phyloP scores from a whole-genome alignment of 2,329 filamentous ascomycete genomes.

The Arthrobotrys pseudoclavata region DNA sequence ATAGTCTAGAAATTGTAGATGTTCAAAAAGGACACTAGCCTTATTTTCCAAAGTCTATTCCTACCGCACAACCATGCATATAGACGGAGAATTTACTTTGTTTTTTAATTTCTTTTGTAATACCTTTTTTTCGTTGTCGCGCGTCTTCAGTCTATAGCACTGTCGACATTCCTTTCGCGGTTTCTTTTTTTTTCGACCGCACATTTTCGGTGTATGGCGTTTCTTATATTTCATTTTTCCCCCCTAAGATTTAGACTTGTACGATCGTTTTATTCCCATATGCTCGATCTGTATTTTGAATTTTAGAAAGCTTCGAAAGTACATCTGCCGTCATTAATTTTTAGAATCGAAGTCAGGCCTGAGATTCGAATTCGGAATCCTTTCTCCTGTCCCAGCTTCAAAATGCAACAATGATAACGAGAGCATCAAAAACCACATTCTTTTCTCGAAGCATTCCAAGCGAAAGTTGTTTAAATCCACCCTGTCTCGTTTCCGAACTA shows the following conservation, averaged over 20 bases:
- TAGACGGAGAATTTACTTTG: not conserved
- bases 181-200: not conserved
- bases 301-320: constrained; percentile 7
- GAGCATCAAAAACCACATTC: not conserved
- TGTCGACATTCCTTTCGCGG: not conserved
- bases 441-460: constrained; percentile 8
- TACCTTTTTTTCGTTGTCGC: not conserved
- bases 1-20: not conserved
- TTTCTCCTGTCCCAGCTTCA: not conserved
- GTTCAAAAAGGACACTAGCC: not conserved
- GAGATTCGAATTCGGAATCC: not conserved
- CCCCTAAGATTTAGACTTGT: not conserved
- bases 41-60: not conserved
- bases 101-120: constrained; percentile 27
- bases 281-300: not conserved
- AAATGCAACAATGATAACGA: constrained; percentile 14
- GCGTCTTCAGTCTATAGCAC: not conserved
- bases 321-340: not conserved
- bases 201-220: constrained; percentile 17
- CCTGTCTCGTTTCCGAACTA: constrained; percentile 17
- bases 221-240: constrained; percentile 3
- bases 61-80: not conserved
- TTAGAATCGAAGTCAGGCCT: constrained; percentile 15
- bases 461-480: not conserved
- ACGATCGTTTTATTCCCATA: not conserved